Conservation (phyloP, 1,139 yeast species). For the Zygotorulaspora mrakii region DNA sequence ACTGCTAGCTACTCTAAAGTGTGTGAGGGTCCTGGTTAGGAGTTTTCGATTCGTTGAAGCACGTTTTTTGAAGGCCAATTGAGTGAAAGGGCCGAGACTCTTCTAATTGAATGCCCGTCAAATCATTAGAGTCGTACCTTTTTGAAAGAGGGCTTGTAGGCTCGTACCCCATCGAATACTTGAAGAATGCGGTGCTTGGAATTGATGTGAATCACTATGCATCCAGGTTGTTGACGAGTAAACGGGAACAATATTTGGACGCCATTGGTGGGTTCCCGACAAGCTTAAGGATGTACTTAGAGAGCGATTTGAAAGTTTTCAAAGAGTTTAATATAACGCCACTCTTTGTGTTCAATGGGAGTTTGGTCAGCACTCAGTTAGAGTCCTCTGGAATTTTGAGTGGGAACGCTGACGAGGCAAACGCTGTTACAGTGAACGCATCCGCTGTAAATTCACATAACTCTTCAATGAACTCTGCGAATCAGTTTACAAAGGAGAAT, state of each 20-base stretch:
- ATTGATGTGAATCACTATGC: slow-evolving; percentile 82
- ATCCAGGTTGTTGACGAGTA: slow-evolving; percentile 55
- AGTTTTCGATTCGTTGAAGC: background rate
- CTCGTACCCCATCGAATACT: slow-evolving; percentile 59
- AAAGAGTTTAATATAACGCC: slow-evolving; percentile 65
- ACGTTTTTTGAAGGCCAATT: slow-evolving; percentile 1
- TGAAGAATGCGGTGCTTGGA: slow-evolving; percentile 70
- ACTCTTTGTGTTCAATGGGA: slow-evolving; percentile 68
- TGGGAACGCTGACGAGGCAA: slow-evolving; percentile 26
- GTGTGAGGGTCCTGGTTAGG: background rate
- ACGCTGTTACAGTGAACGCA: slow-evolving; percentile 16
- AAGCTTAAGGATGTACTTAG: slow-evolving; percentile 54
- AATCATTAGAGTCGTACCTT: slow-evolving; percentile 65
- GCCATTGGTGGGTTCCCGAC: slow-evolving; percentile 84
- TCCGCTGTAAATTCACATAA: slow-evolving; percentile 9
- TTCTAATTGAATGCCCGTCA: slow-evolving; percentile 41
- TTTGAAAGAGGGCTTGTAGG: slow-evolving; percentile 66
- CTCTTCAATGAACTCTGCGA: slow-evolving; percentile 13
- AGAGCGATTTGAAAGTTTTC: slow-evolving; percentile 60
- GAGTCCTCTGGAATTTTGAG: slow-evolving; percentile 26
- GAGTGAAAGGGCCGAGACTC: background rate
- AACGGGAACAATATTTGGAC: slow-evolving; percentile 67
- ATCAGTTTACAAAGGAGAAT: slow-evolving; percentile 20
- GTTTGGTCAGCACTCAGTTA: slow-evolving; percentile 36
- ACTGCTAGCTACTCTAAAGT: background rate